Base-by-base conservation (phyloP, 108 stramenopile species). In the Aurantiochytrium sp. region DNA sequence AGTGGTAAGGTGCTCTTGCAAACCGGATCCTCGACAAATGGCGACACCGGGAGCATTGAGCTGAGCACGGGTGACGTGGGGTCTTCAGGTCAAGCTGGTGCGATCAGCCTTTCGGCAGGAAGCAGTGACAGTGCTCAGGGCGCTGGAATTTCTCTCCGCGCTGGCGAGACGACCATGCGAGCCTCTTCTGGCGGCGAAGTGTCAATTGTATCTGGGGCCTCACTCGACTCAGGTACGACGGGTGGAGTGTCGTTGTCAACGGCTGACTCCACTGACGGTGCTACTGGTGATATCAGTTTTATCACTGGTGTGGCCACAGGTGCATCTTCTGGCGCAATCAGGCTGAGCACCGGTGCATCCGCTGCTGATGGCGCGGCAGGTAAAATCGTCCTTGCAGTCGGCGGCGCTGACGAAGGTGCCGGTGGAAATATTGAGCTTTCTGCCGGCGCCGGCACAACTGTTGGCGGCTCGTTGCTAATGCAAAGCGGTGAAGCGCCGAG, bases 181-280 rank as follows among this genome's bases (percentile, higher is more conserved):
- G 25, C 64, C 42, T 28, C 35, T 8, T 8, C 64, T 10, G 64
- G 64, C 42, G 64, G 64, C 42, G 25, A 69, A 23, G 64, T 69
- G 21, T 42, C 25, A 12, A 28, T 57, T 57, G 55, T 16, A 16
- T 57, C 55, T 14, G 55, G 64, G 5, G 59, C 90, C 14, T 89
- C 91, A 4, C 87, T 88, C 5, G 53, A 5, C 43, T 49, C 29
- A 6, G 92, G 92, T 14, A 16, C 51, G 28, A 64, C 91, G 51
- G 93, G 93, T 29, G 53, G 28, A 21, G 49, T 92, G n/a, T 49
- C 57, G 14, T 23, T 93, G 6, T 57, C 88, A 21, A 90, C 91
- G 5, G 92, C 91, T 4, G 60, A n/a, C 18, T 51, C 92, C 8
- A 51, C 12, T 5, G 60, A 53, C 42, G 18, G 45, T 44, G 88